Base-by-base conservation (phyloP, 176 grass and related monocot genomes). In the Stipa capillata region DNA sequence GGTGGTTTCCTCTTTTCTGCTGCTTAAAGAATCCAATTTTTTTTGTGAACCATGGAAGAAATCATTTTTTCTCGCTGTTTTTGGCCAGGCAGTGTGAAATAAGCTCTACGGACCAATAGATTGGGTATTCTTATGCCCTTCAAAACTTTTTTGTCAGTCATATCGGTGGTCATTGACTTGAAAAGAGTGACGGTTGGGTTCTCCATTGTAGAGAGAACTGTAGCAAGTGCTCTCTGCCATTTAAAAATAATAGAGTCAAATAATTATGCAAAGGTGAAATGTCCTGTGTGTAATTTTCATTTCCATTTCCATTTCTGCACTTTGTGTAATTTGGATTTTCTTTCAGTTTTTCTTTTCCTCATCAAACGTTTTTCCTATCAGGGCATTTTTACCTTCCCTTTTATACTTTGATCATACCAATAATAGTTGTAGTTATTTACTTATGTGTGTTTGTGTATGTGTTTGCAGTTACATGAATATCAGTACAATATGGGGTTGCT, bases 401-500 rank as follows among this genome's bases (percentile, higher is more conserved):
- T 55, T 34, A 8, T 47, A 32, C 32, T 35, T 65, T 24, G n/a
- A n/a, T 76, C 4, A 25, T 59, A 67, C 36, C 70, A 39, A 20
- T 60, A 50, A 9, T 58, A 36, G n/a, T 74, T 69, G 88, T 73
- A 67, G 41, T 69, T 72, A 89, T 75, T 80, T 76, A 72, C 20
- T 11, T 35, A 12, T 66, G 3, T 83, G 29, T 35, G 55, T 56
- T 83, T 20, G 8, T 82, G 48, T 69, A 12, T 41, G 15, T 88
- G 32, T 85, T 15, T 87, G 74, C 81, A 95, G 92, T 79, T 99
- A 69, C 92, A 93, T 64, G 92, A 91, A 72, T 99, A 99, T 42
- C 92, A 95, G 65, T 93, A 99, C 69, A 99, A 91, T 55, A 93
- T 99, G 96, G 96, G 96, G 4, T 78, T 99, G 27, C 78, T 99